Evolutionary conservation across 192 early-diverging fungal genomes (phyloP), one percentile per base, ranked within the genome.

Genomic region (Coemansia sp.): DNA sequence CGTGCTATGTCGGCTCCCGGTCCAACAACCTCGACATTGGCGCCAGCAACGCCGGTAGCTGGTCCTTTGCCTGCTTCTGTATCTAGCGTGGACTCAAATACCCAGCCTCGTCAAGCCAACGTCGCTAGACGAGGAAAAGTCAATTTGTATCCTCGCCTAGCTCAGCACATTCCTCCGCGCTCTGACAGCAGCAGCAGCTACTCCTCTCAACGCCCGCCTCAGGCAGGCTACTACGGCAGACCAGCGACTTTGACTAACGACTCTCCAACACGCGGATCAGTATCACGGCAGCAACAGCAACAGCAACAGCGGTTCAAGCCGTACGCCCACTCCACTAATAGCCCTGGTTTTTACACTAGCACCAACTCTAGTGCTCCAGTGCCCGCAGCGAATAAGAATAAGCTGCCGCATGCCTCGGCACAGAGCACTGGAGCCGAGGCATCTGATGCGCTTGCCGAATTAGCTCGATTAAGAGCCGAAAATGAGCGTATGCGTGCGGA

Each of bases 101-200:
- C 46, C 24, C 35, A 23, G 10, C n/a, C 21, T 40, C 58, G 1
- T 46, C 73, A 24, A 50, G 14, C 5, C 46, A 53, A n/a, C 62
- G 42, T 20, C 37, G 40, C 65, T 26, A 11, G 35, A 1, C 38
- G 67, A 63, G 43, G 64, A 0, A 79, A 67, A 43, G 51, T 69
- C 8, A 82, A 82, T 20, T 55, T 82, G 45, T 73, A 58, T 34
- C 59, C 74, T 18, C 74, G 74, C 7, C 46, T 82, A 16, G 74
- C 74, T 3, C 59, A 68, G 14, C 79, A 82, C 46, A 76, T 76
- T 28, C 79, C 72, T 46, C 46, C 63, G 8, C 63, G 55, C 20
- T 23, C 63, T 13, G 50, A 39, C 45, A 36, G 38, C 43, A 36
- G 38, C 43, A 36, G 28, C 35, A 33, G 38, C 1, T 45, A 20